phyloP scores from a whole-genome alignment of 495 filamentous ascomycete species.

The Terfezia boudieri region DNA sequence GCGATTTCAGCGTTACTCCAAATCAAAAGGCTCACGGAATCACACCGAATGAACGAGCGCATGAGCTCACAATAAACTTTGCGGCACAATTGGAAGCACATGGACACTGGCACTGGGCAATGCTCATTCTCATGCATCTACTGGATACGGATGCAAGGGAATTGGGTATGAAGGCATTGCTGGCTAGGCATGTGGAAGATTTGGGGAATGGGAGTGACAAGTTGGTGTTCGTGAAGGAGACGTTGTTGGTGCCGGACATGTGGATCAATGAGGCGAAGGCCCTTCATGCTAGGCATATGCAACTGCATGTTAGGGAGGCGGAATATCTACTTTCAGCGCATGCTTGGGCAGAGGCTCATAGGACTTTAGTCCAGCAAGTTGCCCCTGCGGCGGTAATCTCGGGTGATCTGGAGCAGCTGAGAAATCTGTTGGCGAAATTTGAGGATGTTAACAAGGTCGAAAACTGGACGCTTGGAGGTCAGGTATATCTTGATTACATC shows the following conservation, averaged over 20 bases:
- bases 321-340: conserved; percentile 52
- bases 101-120: conserved; percentile 41
- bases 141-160: conserved; percentile 37
- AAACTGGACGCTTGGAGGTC: conserved; percentile 54
- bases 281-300: conserved; percentile 46
- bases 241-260: conserved; percentile 40
- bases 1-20: conserved; percentile 25
- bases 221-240: conserved; percentile 35
- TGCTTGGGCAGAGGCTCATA: conserved; percentile 60
- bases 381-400: conserved; percentile 61
- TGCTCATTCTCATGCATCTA: conserved; percentile 61
- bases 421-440: conserved; percentile 44
- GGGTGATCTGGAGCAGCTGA: conserved; percentile 42
- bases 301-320: conserved; percentile 37
- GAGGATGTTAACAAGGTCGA: conserved; percentile 26
- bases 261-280: conserved; percentile 85
- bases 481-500: conserved; percentile 65
- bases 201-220: conserved; percentile 29
- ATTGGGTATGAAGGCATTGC: conserved; percentile 41
- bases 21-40: conserved; percentile 2
- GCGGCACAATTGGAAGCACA: conserved; percentile 47
- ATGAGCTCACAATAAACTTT: conserved; percentile 45
- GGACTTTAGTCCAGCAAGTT: conserved; percentile 52
- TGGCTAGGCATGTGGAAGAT: conserved; percentile 40
- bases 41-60: conserved; percentile 30